Percentiles rank a stretch among this genome's conserved stretches.
Conservation (phyloP, 2,329 filamentous ascomycete species). For the Pseudophaeomoniella oleicola region DNA sequence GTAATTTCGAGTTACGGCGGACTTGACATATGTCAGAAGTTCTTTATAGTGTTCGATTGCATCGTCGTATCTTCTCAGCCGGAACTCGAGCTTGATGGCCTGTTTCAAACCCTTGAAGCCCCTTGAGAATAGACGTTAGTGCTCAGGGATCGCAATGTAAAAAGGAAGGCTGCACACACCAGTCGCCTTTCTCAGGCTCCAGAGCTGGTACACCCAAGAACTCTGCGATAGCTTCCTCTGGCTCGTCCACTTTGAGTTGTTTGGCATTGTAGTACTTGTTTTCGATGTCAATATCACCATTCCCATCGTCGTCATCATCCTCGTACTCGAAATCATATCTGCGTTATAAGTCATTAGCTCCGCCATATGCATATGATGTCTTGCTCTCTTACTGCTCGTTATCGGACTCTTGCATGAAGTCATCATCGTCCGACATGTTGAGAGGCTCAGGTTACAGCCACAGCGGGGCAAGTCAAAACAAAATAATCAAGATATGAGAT, state of each 20-base stretch:
- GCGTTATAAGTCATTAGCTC: conserved; percentile 10
- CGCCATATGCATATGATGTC: conserved; percentile 1
- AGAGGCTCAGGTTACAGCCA: too few species aligned
- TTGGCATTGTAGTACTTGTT: conserved; percentile 99
- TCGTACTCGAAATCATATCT: conserved; percentile 97
- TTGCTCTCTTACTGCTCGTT: conserved; percentile 55
- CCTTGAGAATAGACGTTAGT: conserved; percentile 19
- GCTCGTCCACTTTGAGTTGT: conserved; percentile 77
- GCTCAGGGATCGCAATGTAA: too few species aligned
- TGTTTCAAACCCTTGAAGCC: conserved; percentile 97
- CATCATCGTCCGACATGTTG: conserved; percentile 69
- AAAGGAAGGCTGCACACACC: conserved; percentile 33
- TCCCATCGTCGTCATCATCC: conserved; percentile 78
- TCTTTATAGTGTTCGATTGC: conserved; percentile 86
- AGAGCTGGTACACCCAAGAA: conserved; percentile 77
- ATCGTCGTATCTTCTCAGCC: conserved; percentile 73
- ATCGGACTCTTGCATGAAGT: conserved; percentile 88
- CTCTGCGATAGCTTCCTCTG: conserved; percentile 77
- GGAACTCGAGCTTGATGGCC: conserved; percentile 93
- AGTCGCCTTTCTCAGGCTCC: conserved; percentile 87
- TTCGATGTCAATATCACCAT: conserved; percentile 84
- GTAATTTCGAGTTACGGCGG: conserved; percentile 91
- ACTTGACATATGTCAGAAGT: conserved; percentile 93
- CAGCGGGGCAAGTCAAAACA: too few species aligned
- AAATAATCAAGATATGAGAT: too few species aligned